These are phyloP conservation scores for Ormosia semicastrata DNA, from an alignment of 306 rosid genomes.

Conservation along the genomic window DNA sequence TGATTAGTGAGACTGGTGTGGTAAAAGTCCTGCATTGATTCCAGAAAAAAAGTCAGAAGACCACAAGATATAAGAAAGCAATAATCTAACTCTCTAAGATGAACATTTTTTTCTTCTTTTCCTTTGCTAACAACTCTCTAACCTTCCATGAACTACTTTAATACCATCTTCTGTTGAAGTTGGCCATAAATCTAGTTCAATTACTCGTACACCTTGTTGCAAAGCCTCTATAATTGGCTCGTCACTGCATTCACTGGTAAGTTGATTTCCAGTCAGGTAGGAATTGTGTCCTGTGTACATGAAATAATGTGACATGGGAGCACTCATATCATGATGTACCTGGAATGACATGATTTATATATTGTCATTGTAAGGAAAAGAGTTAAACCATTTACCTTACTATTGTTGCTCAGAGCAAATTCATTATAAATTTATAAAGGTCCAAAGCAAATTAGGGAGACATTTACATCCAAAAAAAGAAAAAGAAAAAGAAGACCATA, in stretches of 20 bases:
- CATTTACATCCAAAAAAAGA: neutral
- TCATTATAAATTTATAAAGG: neutral
- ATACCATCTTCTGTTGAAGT: slow-evolving; percentile 66
- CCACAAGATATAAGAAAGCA: neutral
- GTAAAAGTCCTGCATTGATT: slow-evolving; percentile 76
- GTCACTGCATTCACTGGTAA: slow-evolving; percentile 79
- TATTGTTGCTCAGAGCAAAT: neutral
- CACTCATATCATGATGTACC: slow-evolving; percentile 92
- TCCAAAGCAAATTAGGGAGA: neutral
- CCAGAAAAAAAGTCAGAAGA: neutral
- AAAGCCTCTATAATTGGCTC: slow-evolving; percentile 77
- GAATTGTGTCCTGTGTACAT: slow-evolving; percentile 97
- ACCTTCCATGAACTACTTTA: slow-evolving; percentile 90
- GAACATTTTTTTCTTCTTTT: neutral
- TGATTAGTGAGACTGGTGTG: slow-evolving; percentile 65
- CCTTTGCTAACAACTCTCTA: neutral
- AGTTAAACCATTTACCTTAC: neutral
- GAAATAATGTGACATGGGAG: slow-evolving; percentile 88
- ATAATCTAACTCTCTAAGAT: neutral
- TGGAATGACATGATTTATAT: slow-evolving; percentile 25
- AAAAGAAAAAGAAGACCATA: neutral
- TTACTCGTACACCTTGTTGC: slow-evolving; percentile 68
- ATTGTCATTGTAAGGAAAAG: neutral
- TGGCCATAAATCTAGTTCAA: slow-evolving; percentile 96
- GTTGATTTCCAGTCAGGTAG: slow-evolving; percentile 91